These are phyloP conservation scores for Annulohypoxylon truncatum DNA, from an alignment of 2,329 filamentous ascomycete genomes.

Conservation along the genomic window DNA sequence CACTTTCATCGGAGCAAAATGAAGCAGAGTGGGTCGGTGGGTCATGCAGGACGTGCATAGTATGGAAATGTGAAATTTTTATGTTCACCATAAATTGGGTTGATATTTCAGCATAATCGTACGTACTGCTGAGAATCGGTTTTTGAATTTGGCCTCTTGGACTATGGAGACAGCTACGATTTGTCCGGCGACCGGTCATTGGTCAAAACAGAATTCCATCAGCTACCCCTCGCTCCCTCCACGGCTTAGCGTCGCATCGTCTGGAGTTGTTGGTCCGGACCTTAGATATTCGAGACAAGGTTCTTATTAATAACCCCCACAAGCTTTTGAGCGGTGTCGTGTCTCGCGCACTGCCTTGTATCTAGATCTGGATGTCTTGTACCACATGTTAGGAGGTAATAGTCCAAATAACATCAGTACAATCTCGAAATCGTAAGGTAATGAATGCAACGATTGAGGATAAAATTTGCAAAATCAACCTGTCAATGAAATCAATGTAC, in stretches of 20 bases:
- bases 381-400: background rate
- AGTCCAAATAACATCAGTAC: slow-evolving; percentile 16
- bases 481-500: background rate
- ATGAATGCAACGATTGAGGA: background rate
- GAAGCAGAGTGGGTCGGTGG: slow-evolving; percentile 13
- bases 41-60: slow-evolving; percentile 10
- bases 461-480: background rate
- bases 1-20: background rate
- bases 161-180: slow-evolving; percentile 15
- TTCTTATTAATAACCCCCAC: slow-evolving; percentile 35
- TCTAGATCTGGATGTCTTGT: slow-evolving; percentile 12
- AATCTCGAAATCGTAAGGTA: slow-evolving; percentile 14
- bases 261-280: slow-evolving; percentile 39
- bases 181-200: slow-evolving; percentile 9
- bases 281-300: slow-evolving; percentile 18
- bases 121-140: slow-evolving; percentile 33
- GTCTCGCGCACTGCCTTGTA: slow-evolving; percentile 10
- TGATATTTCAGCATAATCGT: slow-evolving; percentile 29
- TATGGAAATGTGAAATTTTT: slow-evolving; percentile 14
- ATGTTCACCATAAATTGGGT: background rate
- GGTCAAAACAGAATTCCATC: slow-evolving; percentile 9
- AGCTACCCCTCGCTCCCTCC: slow-evolving; percentile 22
- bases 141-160: slow-evolving; percentile 8
- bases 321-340: slow-evolving; percentile 17
- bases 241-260: slow-evolving; percentile 32